Evolutionary conservation across 805 yeast genomes (phyloP), one percentile per base, ranked within the genome.

Genomic region (Blastobotrys robertii): DNA sequence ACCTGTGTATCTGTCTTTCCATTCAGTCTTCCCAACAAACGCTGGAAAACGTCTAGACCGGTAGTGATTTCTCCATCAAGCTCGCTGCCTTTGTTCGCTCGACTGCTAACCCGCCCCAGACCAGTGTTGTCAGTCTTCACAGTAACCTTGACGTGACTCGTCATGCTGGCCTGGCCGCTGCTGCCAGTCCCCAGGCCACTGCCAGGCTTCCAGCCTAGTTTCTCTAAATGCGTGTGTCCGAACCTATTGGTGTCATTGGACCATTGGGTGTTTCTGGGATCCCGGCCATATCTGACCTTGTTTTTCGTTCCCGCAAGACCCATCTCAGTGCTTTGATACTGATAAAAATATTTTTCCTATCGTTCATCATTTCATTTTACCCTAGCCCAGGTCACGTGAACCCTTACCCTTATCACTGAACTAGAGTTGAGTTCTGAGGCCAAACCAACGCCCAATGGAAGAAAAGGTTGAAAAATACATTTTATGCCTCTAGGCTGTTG

Each of bases 191-290:
- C 98, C 14, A 90, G 70, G 6, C 97, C 97, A 48, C 69, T 66
- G 13, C 98, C 98, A 2, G 94, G 95, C 41, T 69, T 72, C 98
- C 98, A 90, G 12, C 98, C 98, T 57, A 80, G 67, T 51, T 76
- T 80, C 48, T 77, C 77, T 46, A 90, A 62, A 61, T 87, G 87
- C 55, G 81, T 76, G 59, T 84, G 96, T 0, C 98, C 98, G 56
- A 90, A 90, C 41, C 95, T 66, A 3, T 46, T 47, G 16, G 51
- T 58, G 48, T 66, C 84, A 57, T 86, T 86, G 19, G 96, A 81
- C 98, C 98, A 90, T 48, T 78, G 74, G 1, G 96, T 88, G 57
- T 90, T 90, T 57, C 97, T 70, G 12, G 98, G 98, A 65, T 90
- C 98, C 31, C 72, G 64, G 8, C 97, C 97, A 59, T 88, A 81